Percentiles rank a stretch among this genome's conserved stretches.
These are phyloP conservation scores for Lachancea fermentati DNA, from an alignment of 805 yeast species.

Conservation along the genomic window DNA sequence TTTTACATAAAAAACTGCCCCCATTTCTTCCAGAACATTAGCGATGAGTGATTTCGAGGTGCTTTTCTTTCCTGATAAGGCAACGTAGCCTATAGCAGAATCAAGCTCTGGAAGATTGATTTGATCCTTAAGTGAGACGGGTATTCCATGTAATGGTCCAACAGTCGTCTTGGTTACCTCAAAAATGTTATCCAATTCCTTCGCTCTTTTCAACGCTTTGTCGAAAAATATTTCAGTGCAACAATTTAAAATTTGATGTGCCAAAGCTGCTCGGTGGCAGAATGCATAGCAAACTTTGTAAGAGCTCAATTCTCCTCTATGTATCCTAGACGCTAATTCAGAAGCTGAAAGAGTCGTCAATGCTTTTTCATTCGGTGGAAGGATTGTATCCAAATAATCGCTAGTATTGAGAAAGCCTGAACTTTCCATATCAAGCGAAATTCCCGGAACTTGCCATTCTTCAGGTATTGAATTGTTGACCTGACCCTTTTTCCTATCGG, in stretches of 20 bases:
- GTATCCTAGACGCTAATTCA: constrained; percentile 1
- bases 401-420: background rate
- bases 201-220: constrained; percentile 51
- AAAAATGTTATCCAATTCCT: constrained; percentile 37
- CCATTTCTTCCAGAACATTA: constrained; percentile 25
- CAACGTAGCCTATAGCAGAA: constrained; percentile 22
- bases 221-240: constrained; percentile 39
- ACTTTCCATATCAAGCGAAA: background rate
- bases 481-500: background rate
- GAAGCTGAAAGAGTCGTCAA: constrained; percentile 2
- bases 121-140: constrained; percentile 51
- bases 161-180: constrained; percentile 42
- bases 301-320: constrained; percentile 1
- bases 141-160: constrained; percentile 66
- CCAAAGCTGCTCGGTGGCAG: constrained; percentile 50
- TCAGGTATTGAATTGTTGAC: constrained; percentile 1
- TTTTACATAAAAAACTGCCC: constrained; percentile 55
- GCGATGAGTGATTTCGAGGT: constrained; percentile 21
- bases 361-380: constrained; percentile 1
- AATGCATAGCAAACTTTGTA: constrained; percentile 35
- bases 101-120: constrained; percentile 21
- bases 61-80: constrained; percentile 13
- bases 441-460: constrained; percentile 1
- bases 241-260: constrained; percentile 44
- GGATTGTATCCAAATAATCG: constrained; percentile 2